phyloP scores from a whole-genome alignment of 306 rosid species.

The Prinsepia uniflora region DNA sequence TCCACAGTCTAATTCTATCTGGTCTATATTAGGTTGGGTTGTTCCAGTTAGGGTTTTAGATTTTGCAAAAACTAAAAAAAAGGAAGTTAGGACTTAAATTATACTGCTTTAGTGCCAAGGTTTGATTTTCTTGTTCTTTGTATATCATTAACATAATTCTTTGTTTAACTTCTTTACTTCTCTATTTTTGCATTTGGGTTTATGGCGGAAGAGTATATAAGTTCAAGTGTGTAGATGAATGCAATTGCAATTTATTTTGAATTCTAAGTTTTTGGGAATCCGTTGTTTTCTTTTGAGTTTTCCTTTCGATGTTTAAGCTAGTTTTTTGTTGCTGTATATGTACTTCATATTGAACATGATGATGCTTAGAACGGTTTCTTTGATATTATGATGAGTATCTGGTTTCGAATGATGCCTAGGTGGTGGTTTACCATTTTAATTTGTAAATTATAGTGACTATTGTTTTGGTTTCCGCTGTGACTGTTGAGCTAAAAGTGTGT shows the following conservation, averaged over 20 bases:
- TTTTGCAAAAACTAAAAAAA: not conserved
- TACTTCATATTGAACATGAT: not conserved
- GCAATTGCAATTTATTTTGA: not conserved
- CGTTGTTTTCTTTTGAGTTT: not conserved
- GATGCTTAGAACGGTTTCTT: not conserved
- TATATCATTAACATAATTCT: not conserved
- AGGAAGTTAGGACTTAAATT: constrained; percentile 1
- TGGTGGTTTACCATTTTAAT: not conserved
- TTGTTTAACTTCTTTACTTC: no score
- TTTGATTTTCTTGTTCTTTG: not conserved
- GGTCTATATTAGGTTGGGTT: constrained; percentile 6
- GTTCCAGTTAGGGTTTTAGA: not conserved
- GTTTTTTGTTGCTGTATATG: not conserved
- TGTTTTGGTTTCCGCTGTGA: not conserved
- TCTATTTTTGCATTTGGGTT: not conserved
- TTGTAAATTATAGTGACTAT: not conserved
- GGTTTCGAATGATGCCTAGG: not conserved
- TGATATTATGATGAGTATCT: not conserved
- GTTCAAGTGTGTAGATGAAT: not conserved
- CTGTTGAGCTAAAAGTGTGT: no score
- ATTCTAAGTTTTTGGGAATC: not conserved
- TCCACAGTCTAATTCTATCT: not conserved
- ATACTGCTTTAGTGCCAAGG: not conserved
- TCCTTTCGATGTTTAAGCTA: not conserved
- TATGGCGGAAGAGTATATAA: not conserved